phyloP scores from a whole-genome alignment of 2,329 filamentous ascomycete species.

The Fusarium sp. region DNA sequence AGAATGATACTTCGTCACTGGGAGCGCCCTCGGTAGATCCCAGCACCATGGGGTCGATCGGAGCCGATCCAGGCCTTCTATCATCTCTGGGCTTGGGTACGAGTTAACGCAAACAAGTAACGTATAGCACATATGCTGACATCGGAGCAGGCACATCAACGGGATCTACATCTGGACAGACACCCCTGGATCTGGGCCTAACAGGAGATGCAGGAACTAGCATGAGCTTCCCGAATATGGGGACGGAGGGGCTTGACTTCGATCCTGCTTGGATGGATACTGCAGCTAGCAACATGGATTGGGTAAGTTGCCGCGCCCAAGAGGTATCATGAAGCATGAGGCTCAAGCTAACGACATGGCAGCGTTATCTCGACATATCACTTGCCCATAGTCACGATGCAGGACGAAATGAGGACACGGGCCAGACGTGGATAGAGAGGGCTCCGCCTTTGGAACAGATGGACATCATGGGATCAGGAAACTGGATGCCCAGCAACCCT shows the following conservation, averaged over 20 bases:
- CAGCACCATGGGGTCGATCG: constrained; percentile 36
- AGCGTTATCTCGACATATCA: constrained; percentile 51
- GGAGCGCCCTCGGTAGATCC: constrained; percentile 35
- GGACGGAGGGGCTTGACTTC: constrained; percentile 44
- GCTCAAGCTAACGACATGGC: constrained; percentile 16
- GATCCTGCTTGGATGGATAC: constrained; percentile 53
- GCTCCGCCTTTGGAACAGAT: constrained; percentile 42
- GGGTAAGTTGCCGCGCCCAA: constrained; percentile 47
- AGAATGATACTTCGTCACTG: constrained; percentile 31
- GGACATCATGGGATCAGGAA: constrained; percentile 41
- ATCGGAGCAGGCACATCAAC: constrained; percentile 26
- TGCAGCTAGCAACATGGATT: constrained; percentile 51
- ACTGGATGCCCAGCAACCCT: constrained; percentile 34
- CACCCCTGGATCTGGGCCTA: constrained; percentile 37
- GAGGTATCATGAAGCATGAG: background rate
- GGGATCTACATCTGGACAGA: constrained; percentile 35
- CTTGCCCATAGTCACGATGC: constrained; percentile 48
- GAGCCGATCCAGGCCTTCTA: constrained; percentile 35
- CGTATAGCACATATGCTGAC: constrained; percentile 30
- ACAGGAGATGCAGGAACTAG: constrained; percentile 30
- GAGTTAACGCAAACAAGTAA: constrained; percentile 3
- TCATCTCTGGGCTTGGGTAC: constrained; percentile 41
- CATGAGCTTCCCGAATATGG: constrained; percentile 40
- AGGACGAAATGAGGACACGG: constrained; percentile 43
- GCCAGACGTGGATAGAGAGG: constrained; percentile 48